A percentile compares a stretch with the other conserved stretches of the same genome.
These are phyloP conservation scores for Ceratocystis harringtonii DNA, from an alignment of 2,329 filamentous ascomycete species.

Conservation along the genomic window DNA sequence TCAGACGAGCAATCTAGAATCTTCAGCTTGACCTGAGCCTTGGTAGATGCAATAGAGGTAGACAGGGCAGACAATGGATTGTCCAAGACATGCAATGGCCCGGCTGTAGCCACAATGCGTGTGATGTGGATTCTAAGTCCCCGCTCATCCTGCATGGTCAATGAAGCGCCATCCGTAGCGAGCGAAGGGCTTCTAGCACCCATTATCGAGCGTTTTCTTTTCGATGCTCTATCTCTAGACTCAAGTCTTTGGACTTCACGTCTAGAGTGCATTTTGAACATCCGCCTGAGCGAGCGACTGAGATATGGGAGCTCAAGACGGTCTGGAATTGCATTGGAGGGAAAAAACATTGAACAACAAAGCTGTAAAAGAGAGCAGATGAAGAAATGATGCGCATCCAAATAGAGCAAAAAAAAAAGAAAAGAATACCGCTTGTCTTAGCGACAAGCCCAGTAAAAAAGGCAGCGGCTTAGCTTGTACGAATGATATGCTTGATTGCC, in stretches of 20 bases:
- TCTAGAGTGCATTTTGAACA: not conserved
- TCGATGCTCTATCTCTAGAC: not conserved
- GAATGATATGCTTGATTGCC: no score
- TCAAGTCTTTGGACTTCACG: not conserved
- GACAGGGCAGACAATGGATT: not conserved
- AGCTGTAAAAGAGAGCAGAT: not conserved
- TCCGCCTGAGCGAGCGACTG: not conserved
- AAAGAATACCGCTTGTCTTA: not conserved
- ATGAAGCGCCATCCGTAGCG: not conserved
- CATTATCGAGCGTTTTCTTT: no score
- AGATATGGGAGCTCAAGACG: constrained; percentile 1
- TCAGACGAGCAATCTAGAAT: constrained; percentile 8
- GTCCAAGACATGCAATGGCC: not conserved
- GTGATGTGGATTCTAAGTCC: not conserved
- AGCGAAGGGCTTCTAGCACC: not conserved
- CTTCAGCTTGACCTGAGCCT: constrained; percentile 5
- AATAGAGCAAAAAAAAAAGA: not conserved
- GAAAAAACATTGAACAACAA: not conserved
- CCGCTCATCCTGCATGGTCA: not conserved
- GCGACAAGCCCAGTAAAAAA: not conserved
- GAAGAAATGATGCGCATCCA: not conserved
- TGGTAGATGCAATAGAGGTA: not conserved
- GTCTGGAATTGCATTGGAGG: not conserved
- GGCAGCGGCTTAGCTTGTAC: not conserved
- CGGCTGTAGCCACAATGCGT: not conserved